phyloP scores from a whole-genome alignment of 2,329 filamentous ascomycete species.

The Penicillium sp. region DNA sequence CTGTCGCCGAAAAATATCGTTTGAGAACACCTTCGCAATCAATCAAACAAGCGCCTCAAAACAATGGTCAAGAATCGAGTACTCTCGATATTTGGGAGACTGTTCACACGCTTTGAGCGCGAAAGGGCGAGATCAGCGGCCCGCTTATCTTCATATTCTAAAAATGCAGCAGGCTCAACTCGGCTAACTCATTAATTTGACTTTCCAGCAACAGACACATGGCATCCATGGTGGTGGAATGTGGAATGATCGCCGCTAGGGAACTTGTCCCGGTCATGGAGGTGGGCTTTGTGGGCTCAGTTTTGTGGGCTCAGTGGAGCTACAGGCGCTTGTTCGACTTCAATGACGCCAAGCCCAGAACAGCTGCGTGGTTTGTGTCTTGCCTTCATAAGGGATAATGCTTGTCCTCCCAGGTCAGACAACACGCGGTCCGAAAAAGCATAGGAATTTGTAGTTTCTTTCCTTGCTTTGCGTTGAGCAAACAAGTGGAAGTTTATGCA shows the following conservation, averaged over 20 bases:
- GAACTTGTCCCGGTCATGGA: conserved; percentile 16
- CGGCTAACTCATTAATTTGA: conserved; percentile 19
- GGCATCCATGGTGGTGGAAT: conserved; percentile 28
- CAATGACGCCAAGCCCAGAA: conserved; percentile 21
- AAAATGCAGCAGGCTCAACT: background rate
- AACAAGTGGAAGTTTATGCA: background rate
- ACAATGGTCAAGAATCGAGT: background rate
- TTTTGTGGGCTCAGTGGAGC: background rate
- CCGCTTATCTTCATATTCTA: no score
- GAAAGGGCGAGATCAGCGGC: background rate
- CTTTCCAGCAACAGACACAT: conserved; percentile 29
- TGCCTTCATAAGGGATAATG: conserved; percentile 11
- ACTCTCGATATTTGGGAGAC: no score
- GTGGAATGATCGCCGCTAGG: conserved; percentile 32
- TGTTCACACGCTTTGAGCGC: background rate
- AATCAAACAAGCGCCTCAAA: background rate
- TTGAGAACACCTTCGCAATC: background rate
- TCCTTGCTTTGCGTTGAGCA: background rate
- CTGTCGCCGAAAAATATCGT: background rate
- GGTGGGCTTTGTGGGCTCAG: background rate
- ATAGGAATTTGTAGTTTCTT: background rate
- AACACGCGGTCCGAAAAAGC: conserved; percentile 10
- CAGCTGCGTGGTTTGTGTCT: conserved; percentile 15
- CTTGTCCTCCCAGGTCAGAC: conserved; percentile 17
- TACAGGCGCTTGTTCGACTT: conserved; percentile 18